phyloP scores from a whole-genome alignment of 345 rosid species.

The Cardamine chenopodiifolia region DNA sequence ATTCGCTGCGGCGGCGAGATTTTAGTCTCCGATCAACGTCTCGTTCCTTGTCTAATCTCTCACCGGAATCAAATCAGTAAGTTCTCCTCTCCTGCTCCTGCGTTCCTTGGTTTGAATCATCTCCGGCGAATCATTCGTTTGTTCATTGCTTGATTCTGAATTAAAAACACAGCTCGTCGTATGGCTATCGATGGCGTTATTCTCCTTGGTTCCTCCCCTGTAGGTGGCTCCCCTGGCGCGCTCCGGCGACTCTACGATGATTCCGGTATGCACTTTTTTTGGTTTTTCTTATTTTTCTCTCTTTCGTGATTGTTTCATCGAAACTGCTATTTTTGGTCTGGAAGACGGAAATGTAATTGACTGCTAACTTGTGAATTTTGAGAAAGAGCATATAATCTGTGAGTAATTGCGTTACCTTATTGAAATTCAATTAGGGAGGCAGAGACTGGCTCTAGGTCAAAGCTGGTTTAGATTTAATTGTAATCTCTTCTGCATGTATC shows the following conservation, averaged over 20 bases:
- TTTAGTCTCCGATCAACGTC: constrained; percentile 30
- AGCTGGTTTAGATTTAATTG: not conserved
- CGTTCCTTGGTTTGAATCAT: not conserved
- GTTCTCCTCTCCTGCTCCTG: constrained; percentile 17
- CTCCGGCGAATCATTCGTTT: not conserved
- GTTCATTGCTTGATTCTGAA: not conserved
- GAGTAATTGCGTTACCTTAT: too few species aligned
- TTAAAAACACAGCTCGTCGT: constrained; percentile 48
- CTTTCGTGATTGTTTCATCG: not conserved
- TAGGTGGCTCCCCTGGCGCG: constrained; percentile 71
- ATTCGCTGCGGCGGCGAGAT: constrained; percentile 33
- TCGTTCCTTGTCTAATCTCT: constrained; percentile 30
- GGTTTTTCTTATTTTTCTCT: not conserved
- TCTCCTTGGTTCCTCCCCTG: constrained; percentile 68
- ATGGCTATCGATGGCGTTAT: constrained; percentile 86
- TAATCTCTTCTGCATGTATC: not conserved
- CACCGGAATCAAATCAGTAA: constrained; percentile 37
- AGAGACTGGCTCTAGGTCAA: not conserved
- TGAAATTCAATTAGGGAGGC: not conserved
- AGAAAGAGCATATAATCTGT: not conserved
- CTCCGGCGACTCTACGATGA: constrained; percentile 58
- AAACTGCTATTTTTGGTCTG: not conserved
- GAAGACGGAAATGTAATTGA: not conserved
- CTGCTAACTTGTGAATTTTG: not conserved
- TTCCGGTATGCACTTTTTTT: constrained; percentile 46